Base-by-base conservation (phyloP, 2,329 filamentous ascomycete species). In the Penicillium occitanis region DNA sequence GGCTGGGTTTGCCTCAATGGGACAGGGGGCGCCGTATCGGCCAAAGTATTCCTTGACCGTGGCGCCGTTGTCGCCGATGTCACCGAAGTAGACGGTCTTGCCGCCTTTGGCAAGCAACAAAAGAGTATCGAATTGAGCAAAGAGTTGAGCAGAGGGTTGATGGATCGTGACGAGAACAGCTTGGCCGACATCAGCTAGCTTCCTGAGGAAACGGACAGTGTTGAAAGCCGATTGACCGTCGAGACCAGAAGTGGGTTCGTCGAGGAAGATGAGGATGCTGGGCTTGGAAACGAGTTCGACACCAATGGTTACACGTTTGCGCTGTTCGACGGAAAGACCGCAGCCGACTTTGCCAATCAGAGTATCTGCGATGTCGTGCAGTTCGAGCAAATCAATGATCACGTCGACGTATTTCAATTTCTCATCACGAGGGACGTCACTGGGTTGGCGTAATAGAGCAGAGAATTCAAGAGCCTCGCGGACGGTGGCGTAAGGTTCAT, bases 131-230 rank as follows among this genome's bases (percentile, higher is more conserved):
- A 91, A 91, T 72, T 91, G 84, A 67, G 89, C 84, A 61, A 91
- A 88, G 2, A 91, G 79, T 22, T 89, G 82, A 0, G 87, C 87
- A 7, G 85, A 88, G 3, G 89, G 88, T 70, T 91, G 88, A 71
- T 91, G 89, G 59, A 91, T 90, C 0, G 89, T 91, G 70, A 88
- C 90, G 40, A 91, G 78, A 51, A 91, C 88, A 3, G 88, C 88
- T 71, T 91, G 87, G 0, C 88, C 88, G 25, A 87, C 85, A 13
- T 82, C 79, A 25, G 87, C 83, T 1, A 91, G 80, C 70, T 90
- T 90, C 74, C 86, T 85, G 55, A 91, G 74, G 77, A 91, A 90
- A 2, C 85, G 82, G 2, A 90, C 82, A 42, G 90, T 90, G 0
- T 85, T 88, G 75, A 83, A 90, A 0, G 89, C 88, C 1, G 86